Percentiles rank a stretch among this genome's conserved stretches.
phyloP scores from a whole-genome alignment of 257 asterid genomes.

The Rubia yunnanensis region DNA sequence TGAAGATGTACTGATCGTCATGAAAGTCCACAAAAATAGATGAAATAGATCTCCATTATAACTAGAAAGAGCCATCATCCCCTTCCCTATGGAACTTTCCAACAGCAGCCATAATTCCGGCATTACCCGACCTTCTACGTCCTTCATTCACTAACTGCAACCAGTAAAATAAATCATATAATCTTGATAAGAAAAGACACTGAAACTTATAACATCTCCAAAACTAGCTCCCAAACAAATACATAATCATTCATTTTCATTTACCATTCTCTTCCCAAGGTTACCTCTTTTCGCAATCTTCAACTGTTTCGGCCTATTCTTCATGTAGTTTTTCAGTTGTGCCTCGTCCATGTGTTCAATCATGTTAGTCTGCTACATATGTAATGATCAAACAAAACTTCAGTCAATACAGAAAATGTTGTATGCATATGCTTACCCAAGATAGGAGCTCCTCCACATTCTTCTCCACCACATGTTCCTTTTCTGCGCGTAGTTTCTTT shows the following conservation, averaged over 20 bases:
- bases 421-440: conserved; percentile 5
- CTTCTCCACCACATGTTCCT: conserved; percentile 10
- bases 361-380: neutral
- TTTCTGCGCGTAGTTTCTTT: neutral
- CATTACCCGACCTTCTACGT: neutral
- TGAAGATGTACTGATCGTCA: neutral
- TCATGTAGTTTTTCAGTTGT: neutral
- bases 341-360: neutral
- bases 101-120: conserved; percentile 1
- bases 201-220: neutral
- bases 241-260: neutral
- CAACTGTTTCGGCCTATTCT: neutral
- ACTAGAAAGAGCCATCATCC: neutral
- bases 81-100: neutral
- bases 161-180: neutral
- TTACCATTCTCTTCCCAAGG: conserved; percentile 1
- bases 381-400: neutral
- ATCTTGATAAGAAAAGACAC: neutral
- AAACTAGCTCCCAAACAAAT: neutral
- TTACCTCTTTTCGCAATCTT: neutral
- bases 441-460: conserved; percentile 15
- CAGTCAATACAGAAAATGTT: neutral
- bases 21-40: neutral
- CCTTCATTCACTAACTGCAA: neutral
- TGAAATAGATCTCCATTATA: neutral